phyloP scores from a whole-genome alignment of 1,284 basidiomycete genomes.

The Cutaneotrichosporon sp. region DNA sequence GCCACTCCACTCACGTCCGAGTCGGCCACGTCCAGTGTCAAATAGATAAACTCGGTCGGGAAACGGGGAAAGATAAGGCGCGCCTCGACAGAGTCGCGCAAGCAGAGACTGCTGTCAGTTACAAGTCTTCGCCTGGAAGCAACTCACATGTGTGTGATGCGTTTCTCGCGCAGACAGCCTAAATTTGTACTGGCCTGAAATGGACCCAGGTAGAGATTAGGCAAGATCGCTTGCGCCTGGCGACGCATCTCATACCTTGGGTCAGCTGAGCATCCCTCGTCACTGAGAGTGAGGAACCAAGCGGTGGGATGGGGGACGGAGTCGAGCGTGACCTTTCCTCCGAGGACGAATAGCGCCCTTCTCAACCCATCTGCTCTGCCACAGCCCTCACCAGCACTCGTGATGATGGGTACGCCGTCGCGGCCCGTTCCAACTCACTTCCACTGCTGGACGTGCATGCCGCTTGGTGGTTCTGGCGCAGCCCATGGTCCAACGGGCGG shows the following conservation, averaged over 20 bases:
- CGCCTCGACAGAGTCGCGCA: conserved; percentile 80
- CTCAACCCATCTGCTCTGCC: neutral
- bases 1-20: conserved; percentile 59
- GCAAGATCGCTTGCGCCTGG: conserved; percentile 87
- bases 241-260: conserved; percentile 88
- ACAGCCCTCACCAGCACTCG: neutral
- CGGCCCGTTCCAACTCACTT: conserved; percentile 18
- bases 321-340: neutral
- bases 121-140: neutral
- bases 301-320: neutral
- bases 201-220: conserved; percentile 78
- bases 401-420: neutral
- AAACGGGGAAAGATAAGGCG: conserved; percentile 84
- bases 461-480: conserved; percentile 18
- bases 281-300: neutral
- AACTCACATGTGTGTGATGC: conserved; percentile 82
- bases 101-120: conserved; percentile 65
- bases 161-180: conserved; percentile 62
- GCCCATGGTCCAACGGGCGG: conserved; percentile 20
- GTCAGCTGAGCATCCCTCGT: conserved; percentile 6
- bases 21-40: conserved; percentile 83
- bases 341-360: neutral
- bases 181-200: conserved; percentile 82
- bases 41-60: conserved; percentile 72
- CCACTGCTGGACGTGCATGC: conserved; percentile 26